Evolutionary conservation across 2,329 filamentous ascomycete species (phyloP), one percentile per base, ranked within the genome.

Genomic region (Venturia aucupariae): DNA sequence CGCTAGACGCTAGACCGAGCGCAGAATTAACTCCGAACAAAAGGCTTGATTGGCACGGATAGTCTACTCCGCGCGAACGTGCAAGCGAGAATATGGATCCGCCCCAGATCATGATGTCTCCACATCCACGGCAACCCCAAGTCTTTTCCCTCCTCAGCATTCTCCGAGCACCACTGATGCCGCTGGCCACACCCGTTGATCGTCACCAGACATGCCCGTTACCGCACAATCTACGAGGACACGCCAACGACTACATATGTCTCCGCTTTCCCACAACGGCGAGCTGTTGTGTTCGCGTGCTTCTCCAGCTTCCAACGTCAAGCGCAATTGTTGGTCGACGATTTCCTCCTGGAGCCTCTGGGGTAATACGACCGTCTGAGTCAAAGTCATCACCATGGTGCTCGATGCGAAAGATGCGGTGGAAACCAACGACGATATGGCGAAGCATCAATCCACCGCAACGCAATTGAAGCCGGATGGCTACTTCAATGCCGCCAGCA

Each of bases 401-500:
- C 46, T 27, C 22, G 46, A 51, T 15, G 46, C 22, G 4, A 51
- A 51, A n/a, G 46, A 51, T 51, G 22, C 24, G 46, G 46, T 51
- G 6, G 46, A 51, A n/a, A 51, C 22, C 22, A 27, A 51, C 22
- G 22, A 51, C 22, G 22, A 51, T 13, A 6, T 51, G n/a, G 46
- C 46, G 46, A 51, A 13, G 46, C 46, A 51, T 27, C 46, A 24
- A 30, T 51, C 46, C 22, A 22, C 8, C 22, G 46, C 22, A 11
- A 22, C 22, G 46, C 22, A 51, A n/a, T 15, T 24, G 22, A 51
- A 51, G 46, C 22, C 46, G 22, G 46, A 51, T 27, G 22, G 22
- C 32, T n/a, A 60, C 41, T 42, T 54, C 19, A 54, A 44, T 51
- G 64, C 48, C 17, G 35, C 63, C n/a, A 30, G 61, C 19, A 32